These are phyloP conservation scores for Cercospora beticola DNA, from an alignment of 2,329 filamentous ascomycete genomes.

Conservation along the genomic window DNA sequence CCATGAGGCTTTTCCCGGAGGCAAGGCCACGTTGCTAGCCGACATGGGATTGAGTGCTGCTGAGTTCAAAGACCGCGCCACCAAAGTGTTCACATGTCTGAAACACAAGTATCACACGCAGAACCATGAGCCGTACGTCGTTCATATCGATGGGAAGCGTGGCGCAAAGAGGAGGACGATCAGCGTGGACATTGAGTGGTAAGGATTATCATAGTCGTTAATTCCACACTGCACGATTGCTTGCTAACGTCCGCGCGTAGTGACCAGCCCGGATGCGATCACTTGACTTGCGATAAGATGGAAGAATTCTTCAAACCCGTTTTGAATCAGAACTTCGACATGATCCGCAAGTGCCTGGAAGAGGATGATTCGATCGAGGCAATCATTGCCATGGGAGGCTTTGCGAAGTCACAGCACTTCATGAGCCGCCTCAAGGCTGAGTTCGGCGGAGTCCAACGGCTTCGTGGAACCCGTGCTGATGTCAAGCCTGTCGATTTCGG, in stretches of 20 bases:
- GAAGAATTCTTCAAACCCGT: neutral
- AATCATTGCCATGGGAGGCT: neutral
- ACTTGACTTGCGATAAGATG: neutral
- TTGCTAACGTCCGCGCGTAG: neutral
- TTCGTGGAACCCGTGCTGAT: neutral
- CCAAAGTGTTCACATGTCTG: neutral
- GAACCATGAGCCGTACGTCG: neutral
- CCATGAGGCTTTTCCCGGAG: neutral
- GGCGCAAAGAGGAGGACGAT: neutral
- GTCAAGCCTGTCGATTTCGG: neutral
- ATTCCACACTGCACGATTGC: neutral
- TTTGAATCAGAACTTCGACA: neutral
- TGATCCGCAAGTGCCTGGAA: neutral
- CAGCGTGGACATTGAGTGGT: neutral
- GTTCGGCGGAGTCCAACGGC: neutral
- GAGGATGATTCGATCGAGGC: neutral
- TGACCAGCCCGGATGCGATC: neutral
- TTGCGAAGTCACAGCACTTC: neutral
- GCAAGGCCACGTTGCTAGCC: neutral
- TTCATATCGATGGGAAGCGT: neutral
- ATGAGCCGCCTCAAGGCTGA: neutral
- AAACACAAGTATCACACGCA: neutral
- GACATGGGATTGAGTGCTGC: neutral
- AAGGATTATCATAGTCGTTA: neutral
- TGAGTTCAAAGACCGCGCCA: neutral